Evolutionary conservation across 2,329 filamentous ascomycete species (phyloP).

Genomic region (Microcyclosporella mali): DNA sequence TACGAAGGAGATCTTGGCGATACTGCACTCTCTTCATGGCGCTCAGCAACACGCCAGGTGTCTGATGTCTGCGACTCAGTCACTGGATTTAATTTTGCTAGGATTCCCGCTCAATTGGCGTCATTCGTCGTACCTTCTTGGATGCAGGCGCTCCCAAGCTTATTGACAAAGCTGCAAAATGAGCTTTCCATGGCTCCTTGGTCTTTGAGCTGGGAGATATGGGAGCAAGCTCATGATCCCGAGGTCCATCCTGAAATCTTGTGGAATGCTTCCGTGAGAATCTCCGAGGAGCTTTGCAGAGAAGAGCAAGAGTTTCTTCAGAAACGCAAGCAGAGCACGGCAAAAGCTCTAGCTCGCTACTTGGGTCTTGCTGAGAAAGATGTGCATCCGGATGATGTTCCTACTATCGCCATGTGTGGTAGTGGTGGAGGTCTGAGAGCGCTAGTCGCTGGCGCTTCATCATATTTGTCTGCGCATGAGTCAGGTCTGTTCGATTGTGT

Average conservation of each 20-base stretch:
- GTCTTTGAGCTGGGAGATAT: conserved; percentile 86
- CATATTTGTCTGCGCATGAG: conserved; percentile 75
- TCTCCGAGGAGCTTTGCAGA: conserved; percentile 72
- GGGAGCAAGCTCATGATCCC: conserved; percentile 82
- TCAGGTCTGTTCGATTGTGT: conserved; percentile 88
- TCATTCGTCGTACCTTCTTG: conserved; percentile 67
- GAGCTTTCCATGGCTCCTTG: conserved; percentile 84
- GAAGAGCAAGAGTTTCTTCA: conserved; percentile 73
- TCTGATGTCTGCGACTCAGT: conserved; percentile 24
- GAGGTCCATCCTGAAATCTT: conserved; percentile 79
- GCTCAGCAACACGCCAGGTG: conserved; percentile 22
- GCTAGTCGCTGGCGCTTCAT: conserved; percentile 83
- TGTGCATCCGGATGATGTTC: conserved; percentile 88
- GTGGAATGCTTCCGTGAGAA: conserved; percentile 72
- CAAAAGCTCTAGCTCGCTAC: conserved; percentile 72
- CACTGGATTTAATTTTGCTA: conserved; percentile 24
- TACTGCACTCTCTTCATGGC: conserved; percentile 21
- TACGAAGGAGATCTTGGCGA: conserved; percentile 10
- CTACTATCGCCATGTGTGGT: conserved; percentile 86
- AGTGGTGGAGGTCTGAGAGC: conserved; percentile 88
- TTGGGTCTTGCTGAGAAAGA: conserved; percentile 70
- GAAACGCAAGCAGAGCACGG: conserved; percentile 62
- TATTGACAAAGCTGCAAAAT: conserved; percentile 73
- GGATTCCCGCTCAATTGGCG: conserved; percentile 25
- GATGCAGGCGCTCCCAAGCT: conserved; percentile 68